Conservation (phyloP, 1,284 basidiomycete species). For the Puccinia brachypodii region DNA sequence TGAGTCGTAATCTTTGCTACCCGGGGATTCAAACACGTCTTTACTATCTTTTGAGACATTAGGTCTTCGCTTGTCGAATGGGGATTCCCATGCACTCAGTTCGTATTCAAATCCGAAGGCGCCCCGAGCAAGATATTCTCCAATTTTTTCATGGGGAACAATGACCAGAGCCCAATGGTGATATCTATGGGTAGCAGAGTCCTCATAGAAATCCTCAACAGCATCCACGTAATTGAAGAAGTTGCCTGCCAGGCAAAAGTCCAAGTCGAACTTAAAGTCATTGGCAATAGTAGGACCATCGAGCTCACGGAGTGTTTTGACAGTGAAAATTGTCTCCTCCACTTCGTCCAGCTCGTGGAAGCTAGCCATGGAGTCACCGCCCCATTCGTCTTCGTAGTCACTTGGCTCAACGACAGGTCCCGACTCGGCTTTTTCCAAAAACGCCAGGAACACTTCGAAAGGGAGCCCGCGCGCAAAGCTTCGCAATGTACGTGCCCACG, state of each 20-base stretch:
- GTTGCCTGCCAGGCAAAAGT: neutral
- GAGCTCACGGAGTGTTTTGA: neutral
- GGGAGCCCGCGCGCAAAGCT: neutral
- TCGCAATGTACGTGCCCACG: neutral
- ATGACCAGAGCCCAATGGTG: neutral
- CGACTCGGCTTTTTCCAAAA: neutral
- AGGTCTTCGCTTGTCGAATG: no score
- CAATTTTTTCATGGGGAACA: neutral
- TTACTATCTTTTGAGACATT: neutral
- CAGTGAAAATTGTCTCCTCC: neutral
- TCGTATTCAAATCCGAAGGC: neutral
- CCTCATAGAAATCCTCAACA: neutral
- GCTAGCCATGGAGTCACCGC: neutral
- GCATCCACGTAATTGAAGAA: neutral
- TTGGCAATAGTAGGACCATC: neutral
- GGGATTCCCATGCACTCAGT: neutral
- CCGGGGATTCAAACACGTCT: neutral
- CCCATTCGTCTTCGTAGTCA: no score
- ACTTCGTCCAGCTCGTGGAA: neutral
- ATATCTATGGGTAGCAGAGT: neutral
- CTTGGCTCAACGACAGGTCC: no score
- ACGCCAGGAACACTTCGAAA: neutral
- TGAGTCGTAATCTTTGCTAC: neutral
- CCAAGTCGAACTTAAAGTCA: neutral
- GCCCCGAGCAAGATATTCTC: neutral